phyloP scores from a whole-genome alignment of 1,284 basidiomycete species.

The Microbotryomycetes sp. region DNA sequence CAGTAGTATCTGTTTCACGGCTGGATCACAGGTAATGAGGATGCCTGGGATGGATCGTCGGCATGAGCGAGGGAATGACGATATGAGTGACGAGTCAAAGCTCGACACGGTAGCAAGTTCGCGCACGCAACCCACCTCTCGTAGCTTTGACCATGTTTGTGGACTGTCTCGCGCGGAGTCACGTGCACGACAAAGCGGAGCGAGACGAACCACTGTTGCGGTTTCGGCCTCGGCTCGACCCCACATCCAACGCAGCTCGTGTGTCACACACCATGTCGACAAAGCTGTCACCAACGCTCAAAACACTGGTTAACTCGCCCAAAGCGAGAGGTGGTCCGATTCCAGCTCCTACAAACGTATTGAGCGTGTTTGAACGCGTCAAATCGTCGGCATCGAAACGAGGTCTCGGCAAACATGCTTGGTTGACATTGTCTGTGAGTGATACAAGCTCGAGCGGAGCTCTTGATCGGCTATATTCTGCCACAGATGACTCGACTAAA shows the following conservation, averaged over 20 bases:
- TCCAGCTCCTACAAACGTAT: conserved; percentile 45
- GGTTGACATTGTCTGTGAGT: conserved; percentile 72
- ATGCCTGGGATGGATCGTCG: conserved; percentile 11
- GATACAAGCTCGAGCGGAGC: no score
- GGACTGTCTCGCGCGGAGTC: not conserved
- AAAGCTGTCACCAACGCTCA: conserved; percentile 49
- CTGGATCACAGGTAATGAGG: conserved; percentile 56
- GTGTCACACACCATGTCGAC: not conserved
- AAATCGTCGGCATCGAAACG: conserved; percentile 54
- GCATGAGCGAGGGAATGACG: not conserved
- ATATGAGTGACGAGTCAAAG: fast-evolving
- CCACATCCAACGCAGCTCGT: not conserved
- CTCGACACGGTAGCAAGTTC: no score
- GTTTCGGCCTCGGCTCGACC: not conserved
- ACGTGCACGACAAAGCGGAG: no score
- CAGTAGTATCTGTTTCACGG: conserved; percentile 81
- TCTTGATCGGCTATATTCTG: no score
- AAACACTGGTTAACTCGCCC: conserved; percentile 55
- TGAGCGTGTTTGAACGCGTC: conserved; percentile 52
- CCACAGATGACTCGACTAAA: conserved; percentile 10
- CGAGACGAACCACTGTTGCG: no score
- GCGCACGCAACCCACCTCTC: conserved; percentile 14
- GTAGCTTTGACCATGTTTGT: conserved; percentile 31
- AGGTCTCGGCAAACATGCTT: conserved; percentile 62
- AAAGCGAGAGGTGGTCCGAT: conserved; percentile 58